A percentile compares a stretch with the other conserved stretches of the same genome.
Conservation (phyloP, 805 yeast species). For the Saccharomycopsis schoenii region DNA sequence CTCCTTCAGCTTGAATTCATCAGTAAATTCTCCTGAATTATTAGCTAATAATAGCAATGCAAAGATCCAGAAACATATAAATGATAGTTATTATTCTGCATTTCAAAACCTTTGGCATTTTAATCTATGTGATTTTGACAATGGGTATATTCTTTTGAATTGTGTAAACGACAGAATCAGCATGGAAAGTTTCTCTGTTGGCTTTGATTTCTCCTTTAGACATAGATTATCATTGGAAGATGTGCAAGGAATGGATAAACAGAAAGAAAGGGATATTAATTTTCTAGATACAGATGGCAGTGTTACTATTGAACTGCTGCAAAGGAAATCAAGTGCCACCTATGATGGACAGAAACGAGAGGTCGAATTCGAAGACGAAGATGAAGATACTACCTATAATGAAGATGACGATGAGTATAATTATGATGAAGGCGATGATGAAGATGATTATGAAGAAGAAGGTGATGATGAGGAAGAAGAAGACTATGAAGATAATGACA, state of each 20-base stretch:
- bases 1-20: not conserved
- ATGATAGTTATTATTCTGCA: slow-evolving; percentile 53
- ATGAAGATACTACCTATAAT: not conserved
- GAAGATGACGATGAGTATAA: not conserved
- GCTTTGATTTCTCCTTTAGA: slow-evolving; percentile 54
- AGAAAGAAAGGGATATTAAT: not conserved
- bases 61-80: slow-evolving; percentile 36
- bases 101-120: slow-evolving; percentile 73
- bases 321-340: not conserved
- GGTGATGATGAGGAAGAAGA: not conserved
- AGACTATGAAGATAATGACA: not conserved
- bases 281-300: not conserved
- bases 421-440: not conserved
- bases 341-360: not conserved
- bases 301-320: not conserved
- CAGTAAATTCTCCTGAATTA: not conserved
- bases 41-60: slow-evolving; percentile 25
- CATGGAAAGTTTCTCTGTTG: slow-evolving; percentile 45
- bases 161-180: slow-evolving; percentile 38
- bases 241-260: not conserved
- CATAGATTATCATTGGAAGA: slow-evolving; percentile 9
- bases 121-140: slow-evolving; percentile 52
- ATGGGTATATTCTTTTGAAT: slow-evolving; percentile 39
- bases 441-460: not conserved
- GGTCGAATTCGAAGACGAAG: not conserved